These are phyloP conservation scores for Candida schatavii DNA, from an alignment of 805 yeast genomes.

Conservation along the genomic window DNA sequence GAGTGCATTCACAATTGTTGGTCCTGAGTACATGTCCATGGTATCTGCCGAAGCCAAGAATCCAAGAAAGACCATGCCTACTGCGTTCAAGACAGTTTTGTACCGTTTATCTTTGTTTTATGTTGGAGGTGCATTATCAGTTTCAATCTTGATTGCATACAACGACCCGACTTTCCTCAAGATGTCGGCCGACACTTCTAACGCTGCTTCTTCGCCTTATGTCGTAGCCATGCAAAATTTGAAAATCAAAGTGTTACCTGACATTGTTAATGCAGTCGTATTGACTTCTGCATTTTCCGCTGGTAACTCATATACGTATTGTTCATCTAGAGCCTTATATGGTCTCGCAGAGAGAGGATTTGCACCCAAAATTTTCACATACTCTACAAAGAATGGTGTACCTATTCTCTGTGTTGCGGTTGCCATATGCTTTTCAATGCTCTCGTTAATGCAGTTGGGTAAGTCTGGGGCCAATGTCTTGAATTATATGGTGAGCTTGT, in stretches of 20 bases:
- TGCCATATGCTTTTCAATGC: conserved; percentile 22
- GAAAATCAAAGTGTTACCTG: conserved; percentile 32
- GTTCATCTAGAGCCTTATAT: conserved; percentile 30
- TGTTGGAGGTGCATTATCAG: conserved; percentile 42
- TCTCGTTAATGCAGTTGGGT: conserved; percentile 29
- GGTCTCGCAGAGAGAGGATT: conserved; percentile 36
- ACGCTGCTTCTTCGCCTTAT: conserved; percentile 30
- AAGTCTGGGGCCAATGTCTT: conserved; percentile 33
- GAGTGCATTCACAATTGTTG: conserved; percentile 40
- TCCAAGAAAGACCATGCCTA: conserved; percentile 39
- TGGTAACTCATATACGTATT: conserved; percentile 27
- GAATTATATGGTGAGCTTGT: conserved; percentile 44
- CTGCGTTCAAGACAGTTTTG: conserved; percentile 41
- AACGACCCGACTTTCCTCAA: conserved; percentile 25
- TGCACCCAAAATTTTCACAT: conserved; percentile 40
- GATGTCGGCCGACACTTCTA: conserved; percentile 20
- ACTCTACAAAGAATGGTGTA: conserved; percentile 61
- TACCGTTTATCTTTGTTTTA: conserved; percentile 45
- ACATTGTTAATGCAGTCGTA: conserved; percentile 37
- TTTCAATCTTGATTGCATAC: conserved; percentile 36
- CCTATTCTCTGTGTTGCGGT: conserved; percentile 57
- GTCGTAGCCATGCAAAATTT: conserved; percentile 28
- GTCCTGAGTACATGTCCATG: conserved; percentile 45
- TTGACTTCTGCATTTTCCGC: conserved; percentile 40
- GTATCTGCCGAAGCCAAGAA: conserved; percentile 43